Evolutionary conservation across 345 rosid species (phyloP).

Genomic region (Pistacia vera): DNA sequence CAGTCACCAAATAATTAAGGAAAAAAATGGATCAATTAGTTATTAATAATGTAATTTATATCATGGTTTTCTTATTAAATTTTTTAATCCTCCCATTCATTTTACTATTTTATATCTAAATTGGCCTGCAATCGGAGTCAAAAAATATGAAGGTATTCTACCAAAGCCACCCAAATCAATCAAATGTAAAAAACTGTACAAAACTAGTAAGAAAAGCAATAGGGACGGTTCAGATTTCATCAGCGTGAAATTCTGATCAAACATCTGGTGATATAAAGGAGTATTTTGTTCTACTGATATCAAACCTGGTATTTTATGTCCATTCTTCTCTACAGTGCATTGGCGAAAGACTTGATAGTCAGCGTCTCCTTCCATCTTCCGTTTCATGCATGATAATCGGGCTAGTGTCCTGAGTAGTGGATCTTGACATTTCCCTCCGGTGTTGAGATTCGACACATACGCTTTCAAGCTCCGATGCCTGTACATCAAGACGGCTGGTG

Average conservation of each 20-base stretch:
- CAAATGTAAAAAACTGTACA: not conserved
- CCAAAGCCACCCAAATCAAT: not conserved
- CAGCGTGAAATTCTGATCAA: not conserved
- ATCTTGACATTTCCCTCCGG: slow-evolving; percentile 34
- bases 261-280: not conserved
- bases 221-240: not conserved
- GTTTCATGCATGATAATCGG: slow-evolving; percentile 38
- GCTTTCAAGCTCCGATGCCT: slow-evolving; percentile 49
- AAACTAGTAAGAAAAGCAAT: not conserved
- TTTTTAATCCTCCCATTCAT: no score
- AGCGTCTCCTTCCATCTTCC: slow-evolving; percentile 21
- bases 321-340: slow-evolving; percentile 9
- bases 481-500: slow-evolving; percentile 32
- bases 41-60: no score
- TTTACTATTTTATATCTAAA: no score
- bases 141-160: no score
- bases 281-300: not conserved
- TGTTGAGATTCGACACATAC: slow-evolving; percentile 53
- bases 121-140: no score
- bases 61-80: no score
- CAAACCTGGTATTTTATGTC: not conserved
- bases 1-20: no score
- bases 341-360: not conserved
- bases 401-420: slow-evolving; percentile 36
- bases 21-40: no score